Evolutionary conservation across 2,329 filamentous ascomycete genomes (phyloP), one percentile per base, ranked within the genome.

Genomic region (Hypoxylon sp.): DNA sequence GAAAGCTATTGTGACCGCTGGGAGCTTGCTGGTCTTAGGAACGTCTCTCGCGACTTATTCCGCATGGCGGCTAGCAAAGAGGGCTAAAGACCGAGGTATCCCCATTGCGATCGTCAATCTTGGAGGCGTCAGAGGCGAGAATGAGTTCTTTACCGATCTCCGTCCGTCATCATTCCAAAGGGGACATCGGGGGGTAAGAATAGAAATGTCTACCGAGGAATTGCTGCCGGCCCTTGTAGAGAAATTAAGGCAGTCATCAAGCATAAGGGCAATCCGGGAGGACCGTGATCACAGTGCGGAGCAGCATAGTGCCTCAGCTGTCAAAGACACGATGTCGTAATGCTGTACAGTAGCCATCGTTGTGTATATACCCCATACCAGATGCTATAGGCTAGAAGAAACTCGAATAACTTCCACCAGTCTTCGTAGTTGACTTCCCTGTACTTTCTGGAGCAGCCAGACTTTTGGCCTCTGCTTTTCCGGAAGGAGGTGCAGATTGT

Each of bases 31-130:
- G 22, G 87, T 98, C 7, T 80, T 98, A 14, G 96, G 95, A 3
- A 98, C 93, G 37, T 97, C 93, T 68, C 85, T 98, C 53, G 96
- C 96, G 5, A 98, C 96, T 0, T 98, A 97, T 79, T 97, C 94
- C 10, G 96, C 96, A 0, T 99, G 94, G 94, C 86, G 95, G 64
- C 81, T 99, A 61, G 94, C 92, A 1, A 95, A 94, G 82, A 85
- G 91, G 66, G 96, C 95, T 31, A 91, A 92, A 73, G 92, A 96
- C 74, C 87, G 90, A 70, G 90, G 90, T 0, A 95, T 97, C 89
- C 91, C 94, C 14, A 92, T 98, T 77, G 95, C 91, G 0, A 90
- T 98, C 46, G 83, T 98, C 65, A 98, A 97, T 76, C 86, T 98
- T 66, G 92, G 93, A n/a, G 92, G 93, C 8, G 90, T 94, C 27